A percentile compares a stretch with the other conserved stretches of the same genome.
These are phyloP conservation scores for Metschnikowia kofuensis DNA, from an alignment of 805 yeast genomes.

Conservation along the genomic window DNA sequence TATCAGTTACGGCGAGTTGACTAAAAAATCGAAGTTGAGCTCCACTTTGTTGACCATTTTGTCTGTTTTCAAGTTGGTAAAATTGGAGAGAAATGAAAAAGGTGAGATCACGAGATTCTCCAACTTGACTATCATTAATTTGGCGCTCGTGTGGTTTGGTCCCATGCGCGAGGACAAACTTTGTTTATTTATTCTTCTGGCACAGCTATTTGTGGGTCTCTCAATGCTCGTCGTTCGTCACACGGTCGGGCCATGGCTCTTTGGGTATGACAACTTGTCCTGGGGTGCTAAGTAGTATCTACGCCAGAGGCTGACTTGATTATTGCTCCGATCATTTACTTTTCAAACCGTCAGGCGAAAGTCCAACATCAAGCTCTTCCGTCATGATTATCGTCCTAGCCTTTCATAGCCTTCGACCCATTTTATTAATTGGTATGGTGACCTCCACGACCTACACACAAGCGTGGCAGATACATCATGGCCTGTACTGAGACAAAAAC, in stretches of 20 bases:
- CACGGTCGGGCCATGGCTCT: constrained; percentile 77
- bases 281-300: constrained; percentile 34
- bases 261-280: constrained; percentile 80
- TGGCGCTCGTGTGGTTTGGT: constrained; percentile 81
- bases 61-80: constrained; percentile 48
- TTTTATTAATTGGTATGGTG: too few relatives aligned
- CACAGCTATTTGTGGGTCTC: constrained; percentile 69
- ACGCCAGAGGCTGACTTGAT: neutral
- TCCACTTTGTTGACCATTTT: constrained; percentile 42
- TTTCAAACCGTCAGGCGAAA: too few relatives aligned
- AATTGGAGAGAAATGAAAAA: constrained; percentile 22
- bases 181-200: constrained; percentile 53
- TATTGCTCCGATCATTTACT: too few relatives aligned
- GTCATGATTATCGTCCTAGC: too few relatives aligned
- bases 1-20: constrained; percentile 47
- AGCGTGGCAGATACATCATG: too few relatives aligned
- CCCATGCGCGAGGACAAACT: constrained; percentile 83
- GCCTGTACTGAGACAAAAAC: neutral
- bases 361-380: too few relatives aligned
- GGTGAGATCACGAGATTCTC: constrained; percentile 47
- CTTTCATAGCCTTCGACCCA: too few relatives aligned
- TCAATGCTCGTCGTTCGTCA: constrained; percentile 72
- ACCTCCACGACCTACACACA: too few relatives aligned
- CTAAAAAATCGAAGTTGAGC: constrained; percentile 24
- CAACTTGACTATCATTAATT: constrained; percentile 85